Conservation (phyloP, 495 filamentous ascomycete genomes). For the Xylaria flabelliformis region DNA sequence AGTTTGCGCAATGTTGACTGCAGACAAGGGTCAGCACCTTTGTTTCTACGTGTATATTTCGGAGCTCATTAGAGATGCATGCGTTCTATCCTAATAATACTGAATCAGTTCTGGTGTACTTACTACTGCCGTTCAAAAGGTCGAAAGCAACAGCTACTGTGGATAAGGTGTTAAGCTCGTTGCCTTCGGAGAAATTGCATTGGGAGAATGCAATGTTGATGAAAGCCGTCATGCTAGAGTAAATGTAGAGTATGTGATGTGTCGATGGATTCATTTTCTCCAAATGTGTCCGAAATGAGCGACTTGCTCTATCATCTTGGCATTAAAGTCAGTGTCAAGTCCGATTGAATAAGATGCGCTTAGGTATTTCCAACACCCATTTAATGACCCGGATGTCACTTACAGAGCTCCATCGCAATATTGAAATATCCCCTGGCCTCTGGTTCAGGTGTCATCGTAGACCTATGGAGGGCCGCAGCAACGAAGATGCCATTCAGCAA, state of each 20-base stretch:
- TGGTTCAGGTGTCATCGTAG: slow-evolving; percentile 25
- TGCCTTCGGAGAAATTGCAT: slow-evolving; percentile 23
- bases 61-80: not conserved
- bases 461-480: slow-evolving; percentile 41
- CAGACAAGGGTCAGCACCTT: not conserved
- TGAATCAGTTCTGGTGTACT: not conserved
- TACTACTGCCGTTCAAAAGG: slow-evolving; percentile 36
- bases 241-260: slow-evolving; percentile 40
- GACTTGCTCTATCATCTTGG: slow-evolving; percentile 40
- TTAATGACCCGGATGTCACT: slow-evolving; percentile 13
- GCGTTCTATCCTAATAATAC: not conserved
- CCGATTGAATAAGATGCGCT: not conserved
- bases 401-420: slow-evolving; percentile 41
- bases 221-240: slow-evolving; percentile 40
- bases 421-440: slow-evolving; percentile 36
- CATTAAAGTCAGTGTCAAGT: slow-evolving; percentile 6
- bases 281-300: slow-evolving; percentile 39
- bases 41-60: not conserved
- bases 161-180: slow-evolving; percentile 26
- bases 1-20: slow-evolving; percentile 34
- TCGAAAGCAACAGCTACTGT: slow-evolving; percentile 38
- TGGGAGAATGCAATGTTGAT: slow-evolving; percentile 42
- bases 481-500: slow-evolving; percentile 45
- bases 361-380: not conserved
- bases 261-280: slow-evolving; percentile 38